Conservation (phyloP, 2,329 filamentous ascomycete species). For the Fusarium pininemorale region DNA sequence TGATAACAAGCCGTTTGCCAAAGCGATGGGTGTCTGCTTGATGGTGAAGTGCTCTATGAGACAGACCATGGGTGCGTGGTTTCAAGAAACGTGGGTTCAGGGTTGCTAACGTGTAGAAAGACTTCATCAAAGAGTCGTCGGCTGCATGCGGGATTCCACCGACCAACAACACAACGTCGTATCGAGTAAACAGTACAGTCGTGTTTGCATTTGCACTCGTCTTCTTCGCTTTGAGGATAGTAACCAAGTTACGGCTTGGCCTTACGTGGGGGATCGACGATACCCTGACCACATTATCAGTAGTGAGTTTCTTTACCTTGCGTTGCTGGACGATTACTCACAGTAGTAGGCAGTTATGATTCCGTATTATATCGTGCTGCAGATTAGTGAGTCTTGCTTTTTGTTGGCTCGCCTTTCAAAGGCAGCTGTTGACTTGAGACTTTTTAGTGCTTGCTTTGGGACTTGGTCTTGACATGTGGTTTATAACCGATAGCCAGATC, state of each 20-base stretch:
- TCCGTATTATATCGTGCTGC: background rate
- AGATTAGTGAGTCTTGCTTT: no score
- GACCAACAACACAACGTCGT: background rate
- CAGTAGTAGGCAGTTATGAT: background rate
- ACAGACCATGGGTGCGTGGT: background rate
- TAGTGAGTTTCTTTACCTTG: background rate
- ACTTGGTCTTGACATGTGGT: slow-evolving; percentile 17
- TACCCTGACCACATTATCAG: background rate
- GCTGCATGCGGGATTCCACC: background rate
- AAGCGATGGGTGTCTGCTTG: background rate
- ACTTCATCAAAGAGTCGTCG: slow-evolving; percentile 9
- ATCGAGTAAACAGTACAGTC: background rate
- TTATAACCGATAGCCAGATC: background rate
- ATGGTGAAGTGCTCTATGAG: background rate
- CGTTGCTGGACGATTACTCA: background rate
- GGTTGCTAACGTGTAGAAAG: background rate
- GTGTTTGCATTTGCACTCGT: background rate
- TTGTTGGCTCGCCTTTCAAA: no score
- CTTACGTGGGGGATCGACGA: slow-evolving; percentile 12
- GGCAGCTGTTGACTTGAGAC: background rate
- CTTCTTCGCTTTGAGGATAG: background rate
- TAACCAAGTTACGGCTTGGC: background rate
- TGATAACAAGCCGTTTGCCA: background rate
- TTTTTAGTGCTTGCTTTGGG: background rate
- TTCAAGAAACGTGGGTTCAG: no score